Evolutionary conservation across 495 filamentous ascomycete genomes (phyloP).

Genomic region (Jackrogersella minutella): DNA sequence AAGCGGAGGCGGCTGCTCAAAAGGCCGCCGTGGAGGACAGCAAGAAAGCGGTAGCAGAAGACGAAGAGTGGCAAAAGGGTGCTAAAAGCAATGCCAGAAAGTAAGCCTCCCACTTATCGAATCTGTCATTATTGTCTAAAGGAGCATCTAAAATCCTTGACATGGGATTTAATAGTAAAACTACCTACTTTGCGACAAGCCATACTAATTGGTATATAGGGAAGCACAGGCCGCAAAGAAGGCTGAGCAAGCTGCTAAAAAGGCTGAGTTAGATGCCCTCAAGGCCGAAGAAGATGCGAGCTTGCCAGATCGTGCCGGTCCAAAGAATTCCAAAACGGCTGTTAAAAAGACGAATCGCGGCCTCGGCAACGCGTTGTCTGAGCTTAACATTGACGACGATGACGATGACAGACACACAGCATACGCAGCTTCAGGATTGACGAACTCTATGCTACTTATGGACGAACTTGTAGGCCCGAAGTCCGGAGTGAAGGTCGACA

Average conservation of each 20-base stretch:
- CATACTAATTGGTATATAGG: conserved; percentile 53
- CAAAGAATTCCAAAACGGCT: conserved; percentile 65
- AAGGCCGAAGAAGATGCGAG: conserved; percentile 86
- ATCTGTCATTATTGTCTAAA: background rate
- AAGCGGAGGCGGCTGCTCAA: conserved; percentile 82
- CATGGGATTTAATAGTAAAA: background rate
- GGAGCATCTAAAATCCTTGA: background rate
- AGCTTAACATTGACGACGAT: conserved; percentile 66
- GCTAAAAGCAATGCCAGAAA: conserved; percentile 85
- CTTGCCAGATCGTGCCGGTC: conserved; percentile 65
- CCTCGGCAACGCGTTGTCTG: conserved; percentile 67
- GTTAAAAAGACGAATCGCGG: conserved; percentile 71
- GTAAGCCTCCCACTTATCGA: conserved; percentile 58
- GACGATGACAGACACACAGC: too few species aligned
- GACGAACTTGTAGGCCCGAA: conserved; percentile 89
- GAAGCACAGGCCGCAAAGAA: conserved; percentile 87
- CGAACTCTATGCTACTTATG: too few species aligned
- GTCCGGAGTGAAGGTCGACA: conserved; percentile 73
- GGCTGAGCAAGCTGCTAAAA: conserved; percentile 83
- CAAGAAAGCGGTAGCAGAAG: conserved; percentile 74
- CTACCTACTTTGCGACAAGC: too few species aligned
- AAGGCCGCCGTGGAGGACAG: conserved; percentile 76
- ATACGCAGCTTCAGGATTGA: conserved; percentile 71
- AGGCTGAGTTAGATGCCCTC: conserved; percentile 84
- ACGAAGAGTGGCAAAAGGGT: conserved; percentile 83